Evolutionary conservation across 208 protist genomes (phyloP), one percentile per base, ranked within the genome.

Genomic region (Leishmania tarentolae): DNA sequence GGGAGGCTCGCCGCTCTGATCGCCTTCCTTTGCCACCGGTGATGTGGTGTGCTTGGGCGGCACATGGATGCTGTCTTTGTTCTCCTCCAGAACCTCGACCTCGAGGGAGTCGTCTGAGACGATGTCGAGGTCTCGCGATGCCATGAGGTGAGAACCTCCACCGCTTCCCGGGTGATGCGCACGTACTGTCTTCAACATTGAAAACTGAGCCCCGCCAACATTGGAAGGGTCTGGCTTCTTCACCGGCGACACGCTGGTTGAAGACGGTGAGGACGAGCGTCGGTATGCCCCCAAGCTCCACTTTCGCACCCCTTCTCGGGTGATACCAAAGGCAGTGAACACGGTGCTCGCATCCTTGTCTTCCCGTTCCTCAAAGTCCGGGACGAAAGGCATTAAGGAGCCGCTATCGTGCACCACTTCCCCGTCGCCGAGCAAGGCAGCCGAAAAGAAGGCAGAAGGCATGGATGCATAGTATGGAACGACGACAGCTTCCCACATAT

Each of bases 401-500:
- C 42, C 46, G 73, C 76, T 80, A 3, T 44, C 3, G 1, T 42
- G 40, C 50, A 50, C 57, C n/a, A 77, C 44, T 3, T 37, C 37
- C 9, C 52, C 50, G 40, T 57, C 50, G 76, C 35, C 8, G 65
- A 3, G n/a, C 61, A 47, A 4, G 56, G 57, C 1, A 17, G 24
- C 31, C 63, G 21, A 17, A 28, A 79, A 50, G 53, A 77, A 70
- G 24, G 75, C 46, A 47, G 75, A 3, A 19, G 57, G 35, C 56
- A 56, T 44, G 50, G 76, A 69, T 40, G 73, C 72, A 56, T 90
- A 89, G 59, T 86, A 88, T 0, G 88, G 88, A 31, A 93, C 87
- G 57, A 90, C 86, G 37, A 90, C 88, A 2, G 81, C 65, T 9
- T 76, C 76, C 90, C 87, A 91, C 19, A 93, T 13, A 37, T 76